These are phyloP conservation scores for Blastomyces gilchristii DNA, from an alignment of 2,329 filamentous ascomycete genomes.

Conservation along the genomic window DNA sequence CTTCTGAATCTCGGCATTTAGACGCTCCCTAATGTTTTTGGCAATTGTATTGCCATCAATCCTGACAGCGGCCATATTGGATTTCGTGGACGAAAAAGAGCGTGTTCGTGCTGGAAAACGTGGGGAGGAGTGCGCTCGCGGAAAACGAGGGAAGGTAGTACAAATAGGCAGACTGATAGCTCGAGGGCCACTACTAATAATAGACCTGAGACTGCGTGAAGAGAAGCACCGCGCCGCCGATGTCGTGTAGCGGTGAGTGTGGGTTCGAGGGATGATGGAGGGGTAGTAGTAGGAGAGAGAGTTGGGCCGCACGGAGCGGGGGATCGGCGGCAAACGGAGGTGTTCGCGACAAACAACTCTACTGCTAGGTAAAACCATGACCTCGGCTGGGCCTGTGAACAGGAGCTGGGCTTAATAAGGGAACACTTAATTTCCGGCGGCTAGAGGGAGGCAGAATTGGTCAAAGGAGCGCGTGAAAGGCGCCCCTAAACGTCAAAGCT, in stretches of 20 bases:
- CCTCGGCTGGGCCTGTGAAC: constrained; percentile 8
- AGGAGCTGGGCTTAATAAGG: background rate
- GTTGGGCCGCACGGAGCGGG: constrained; percentile 1
- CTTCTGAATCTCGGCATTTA: constrained; percentile 69
- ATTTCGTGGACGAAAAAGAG: constrained; percentile 43
- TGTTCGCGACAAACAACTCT: constrained; percentile 14
- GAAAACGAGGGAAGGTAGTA: background rate
- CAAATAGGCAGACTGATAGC: background rate
- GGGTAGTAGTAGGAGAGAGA: constrained; percentile 6
- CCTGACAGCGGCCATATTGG: constrained; percentile 73
- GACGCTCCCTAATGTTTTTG: constrained; percentile 73
- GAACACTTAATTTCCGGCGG: background rate
- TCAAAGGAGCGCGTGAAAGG: background rate
- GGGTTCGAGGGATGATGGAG: constrained; percentile 12
- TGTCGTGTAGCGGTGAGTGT: background rate
- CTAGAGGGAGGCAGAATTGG: background rate
- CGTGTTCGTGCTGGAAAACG: constrained; percentile 18
- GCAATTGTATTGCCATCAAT: constrained; percentile 96
- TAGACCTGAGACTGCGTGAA: constrained; percentile 15
- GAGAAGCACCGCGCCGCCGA: constrained; percentile 5
- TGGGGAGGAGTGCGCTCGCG: background rate
- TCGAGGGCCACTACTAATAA: background rate
- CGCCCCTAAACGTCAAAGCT: background rate
- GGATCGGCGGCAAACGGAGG: constrained; percentile 6
- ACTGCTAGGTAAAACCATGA: constrained; percentile 13